Percentiles rank a stretch among this genome's conserved stretches.
Conservation (phyloP, 768 basidiomycete species). For the Gloeophyllum trabeum region DNA sequence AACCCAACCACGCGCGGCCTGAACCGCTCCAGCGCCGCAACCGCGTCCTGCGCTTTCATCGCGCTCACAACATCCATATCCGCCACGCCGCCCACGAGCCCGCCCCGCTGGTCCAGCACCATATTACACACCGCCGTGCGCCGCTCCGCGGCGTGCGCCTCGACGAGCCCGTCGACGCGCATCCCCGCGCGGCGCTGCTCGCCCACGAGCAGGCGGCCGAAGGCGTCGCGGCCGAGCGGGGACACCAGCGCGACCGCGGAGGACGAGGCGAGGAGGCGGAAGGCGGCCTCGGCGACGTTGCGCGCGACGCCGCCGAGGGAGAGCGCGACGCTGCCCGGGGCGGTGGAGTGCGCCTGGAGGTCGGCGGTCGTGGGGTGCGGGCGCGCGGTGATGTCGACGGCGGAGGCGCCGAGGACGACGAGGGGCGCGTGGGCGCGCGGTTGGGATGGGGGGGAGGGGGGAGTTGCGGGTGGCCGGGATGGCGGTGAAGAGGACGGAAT, state of each 20-base stretch:
- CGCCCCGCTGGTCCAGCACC: constrained; percentile 61
- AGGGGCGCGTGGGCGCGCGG: constrained; percentile 28
- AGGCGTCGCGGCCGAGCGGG: constrained; percentile 64
- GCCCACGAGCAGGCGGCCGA: constrained; percentile 54
- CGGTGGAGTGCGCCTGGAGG: constrained; percentile 54
- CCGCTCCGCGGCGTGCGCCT: constrained; percentile 13
- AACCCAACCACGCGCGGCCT: constrained; percentile 52
- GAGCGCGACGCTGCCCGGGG: constrained; percentile 64
- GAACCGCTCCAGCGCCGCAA: constrained; percentile 33
- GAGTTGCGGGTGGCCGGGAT: neutral
- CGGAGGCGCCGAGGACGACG: constrained; percentile 76
- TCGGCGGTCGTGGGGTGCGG: constrained; percentile 22
- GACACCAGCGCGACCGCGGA: constrained; percentile 53
- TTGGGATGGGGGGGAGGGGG: neutral
- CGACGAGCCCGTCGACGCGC: constrained; percentile 70
- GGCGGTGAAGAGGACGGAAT: too few species aligned
- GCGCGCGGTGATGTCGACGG: constrained; percentile 75
- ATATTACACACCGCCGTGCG: constrained; percentile 82
- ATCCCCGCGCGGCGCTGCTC: constrained; percentile 58
- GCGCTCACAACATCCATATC: constrained; percentile 71
- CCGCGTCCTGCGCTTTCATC: constrained; percentile 48
- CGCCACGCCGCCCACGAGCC: constrained; percentile 77
- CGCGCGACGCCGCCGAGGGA: constrained; percentile 85
- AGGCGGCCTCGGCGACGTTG: constrained; percentile 90
- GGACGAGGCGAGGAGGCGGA: constrained; percentile 39